A percentile compares a stretch with the other conserved stretches of the same genome.
phyloP scores from a whole-genome alignment of 1,139 yeast species.

The Zygoascus hellenicus region DNA sequence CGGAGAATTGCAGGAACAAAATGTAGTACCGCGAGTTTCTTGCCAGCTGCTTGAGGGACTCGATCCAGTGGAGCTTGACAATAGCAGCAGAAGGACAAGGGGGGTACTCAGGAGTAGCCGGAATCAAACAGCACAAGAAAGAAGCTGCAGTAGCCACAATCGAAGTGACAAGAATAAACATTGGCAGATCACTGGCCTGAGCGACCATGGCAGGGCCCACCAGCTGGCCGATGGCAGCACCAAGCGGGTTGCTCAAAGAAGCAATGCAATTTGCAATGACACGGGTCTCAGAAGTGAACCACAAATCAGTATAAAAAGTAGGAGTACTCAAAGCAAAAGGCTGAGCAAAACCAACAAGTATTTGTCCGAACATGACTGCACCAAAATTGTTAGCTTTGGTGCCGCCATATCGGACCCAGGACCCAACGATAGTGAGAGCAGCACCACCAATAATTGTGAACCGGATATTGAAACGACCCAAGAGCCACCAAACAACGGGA shows the following conservation, averaged over 20 bases:
- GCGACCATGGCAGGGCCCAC: constrained; percentile 34
- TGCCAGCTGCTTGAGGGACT: constrained; percentile 23
- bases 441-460: constrained; percentile 27
- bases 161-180: constrained; percentile 29
- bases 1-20: constrained; percentile 28
- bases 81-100: constrained; percentile 33
- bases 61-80: constrained; percentile 24
- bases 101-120: constrained; percentile 28
- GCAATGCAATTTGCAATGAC: constrained; percentile 36
- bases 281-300: constrained; percentile 34
- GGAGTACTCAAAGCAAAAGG: constrained; percentile 35
- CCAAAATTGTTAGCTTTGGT: constrained; percentile 26
- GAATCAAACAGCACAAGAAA: constrained; percentile 23
- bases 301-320: constrained; percentile 32
- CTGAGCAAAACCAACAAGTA: constrained; percentile 35
- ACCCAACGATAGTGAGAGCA: constrained; percentile 28
- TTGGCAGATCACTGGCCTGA: constrained; percentile 23
- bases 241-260: constrained; percentile 35
- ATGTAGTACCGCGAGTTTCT: constrained; percentile 22
- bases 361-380: constrained; percentile 33
- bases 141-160: constrained; percentile 27
- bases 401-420: constrained; percentile 34
- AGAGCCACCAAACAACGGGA: constrained; percentile 27
- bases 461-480: constrained; percentile 23
- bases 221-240: constrained; percentile 37